Evolutionary conservation across 257 asterid species (phyloP), one percentile per base, ranked within the genome.

Genomic region (Nicotiana noctiflora): DNA sequence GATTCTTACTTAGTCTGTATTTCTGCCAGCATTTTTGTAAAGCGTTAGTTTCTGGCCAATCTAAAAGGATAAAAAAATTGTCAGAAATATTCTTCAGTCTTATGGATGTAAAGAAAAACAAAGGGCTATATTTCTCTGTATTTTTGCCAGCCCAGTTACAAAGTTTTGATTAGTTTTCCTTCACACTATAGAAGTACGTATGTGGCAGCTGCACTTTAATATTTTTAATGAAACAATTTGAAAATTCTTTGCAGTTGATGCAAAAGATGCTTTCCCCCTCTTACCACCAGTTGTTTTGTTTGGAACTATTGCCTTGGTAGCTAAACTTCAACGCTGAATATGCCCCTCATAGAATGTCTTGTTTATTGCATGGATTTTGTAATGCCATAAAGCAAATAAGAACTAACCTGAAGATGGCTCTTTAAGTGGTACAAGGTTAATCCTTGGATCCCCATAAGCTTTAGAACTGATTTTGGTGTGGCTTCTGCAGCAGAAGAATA

Each of bases 381-480:
- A 61, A 49, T 74, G 14, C 78, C 79, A 46, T 74, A 21, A 72
- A 72, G 68, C 2, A 5, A 49, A 49, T 27, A 11, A 23, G n/a
- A 65, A 76, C 80, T 79, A 89, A 95, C 97, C 98, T 93, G 98
- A 84, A 93, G 98, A 84, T 93, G 98, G 85, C 99, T 93, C 91
- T 94, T 94, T 80, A 94, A 84, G 87, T 94, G 98, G 87, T 94
- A 94, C 80, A 94, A 87, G 70, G 99, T 95, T 79, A 95, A 84
- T 81, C 99, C 99, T 78, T 85, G 97, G 85, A 95, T 92, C 37
- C 97, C 99, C 96, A 93, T 95, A 80, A 93, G 97, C 85, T 95
- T 95, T 90, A 95, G 53, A 75, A 93, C 98, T 82, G 99, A 95
- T 86, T 95, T 95, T 75, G 99, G 99, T 79, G 99, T 93, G 82